These are phyloP conservation scores for Podaxis pistillaris DNA, from an alignment of 768 basidiomycete species.

Conservation along the genomic window DNA sequence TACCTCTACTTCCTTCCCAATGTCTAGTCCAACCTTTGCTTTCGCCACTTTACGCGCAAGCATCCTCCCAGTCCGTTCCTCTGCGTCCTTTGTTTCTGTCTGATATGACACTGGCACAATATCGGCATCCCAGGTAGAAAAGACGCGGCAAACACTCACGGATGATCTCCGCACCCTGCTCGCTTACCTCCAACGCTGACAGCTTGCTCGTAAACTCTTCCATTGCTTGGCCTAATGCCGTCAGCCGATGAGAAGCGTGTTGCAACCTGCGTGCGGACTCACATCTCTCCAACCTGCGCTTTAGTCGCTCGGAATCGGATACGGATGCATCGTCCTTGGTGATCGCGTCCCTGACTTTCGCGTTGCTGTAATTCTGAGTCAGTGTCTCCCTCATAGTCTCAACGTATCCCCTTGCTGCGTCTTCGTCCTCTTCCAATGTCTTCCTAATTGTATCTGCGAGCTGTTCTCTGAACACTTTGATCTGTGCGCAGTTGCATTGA, in stretches of 20 bases:
- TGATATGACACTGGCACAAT: background rate
- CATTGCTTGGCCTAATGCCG: background rate
- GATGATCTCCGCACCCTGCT: background rate
- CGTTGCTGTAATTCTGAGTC: background rate
- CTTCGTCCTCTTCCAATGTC: background rate
- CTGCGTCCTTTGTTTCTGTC: background rate
- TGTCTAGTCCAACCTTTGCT: conserved; percentile 17
- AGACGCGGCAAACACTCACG: background rate
- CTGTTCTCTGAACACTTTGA: background rate
- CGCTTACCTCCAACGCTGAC: background rate
- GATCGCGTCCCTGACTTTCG: background rate
- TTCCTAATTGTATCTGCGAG: background rate
- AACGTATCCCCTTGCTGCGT: conserved; percentile 1
- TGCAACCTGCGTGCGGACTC: background rate
- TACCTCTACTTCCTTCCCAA: conserved; percentile 19
- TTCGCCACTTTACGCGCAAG: conserved; percentile 21
- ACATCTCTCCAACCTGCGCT: background rate
- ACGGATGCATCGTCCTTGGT: background rate
- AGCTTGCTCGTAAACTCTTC: background rate
- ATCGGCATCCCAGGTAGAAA: background rate
- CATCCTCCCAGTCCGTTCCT: conserved; percentile 6
- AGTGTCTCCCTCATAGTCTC: background rate
- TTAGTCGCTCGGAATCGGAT: background rate
- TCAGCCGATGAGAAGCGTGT: background rate
- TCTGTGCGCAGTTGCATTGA: background rate